Percentiles rank a stretch among this genome's conserved stretches.
Evolutionary conservation across 2,329 filamentous ascomycete species (phyloP).

Genomic region (Coniochaeta hoffmannii): DNA sequence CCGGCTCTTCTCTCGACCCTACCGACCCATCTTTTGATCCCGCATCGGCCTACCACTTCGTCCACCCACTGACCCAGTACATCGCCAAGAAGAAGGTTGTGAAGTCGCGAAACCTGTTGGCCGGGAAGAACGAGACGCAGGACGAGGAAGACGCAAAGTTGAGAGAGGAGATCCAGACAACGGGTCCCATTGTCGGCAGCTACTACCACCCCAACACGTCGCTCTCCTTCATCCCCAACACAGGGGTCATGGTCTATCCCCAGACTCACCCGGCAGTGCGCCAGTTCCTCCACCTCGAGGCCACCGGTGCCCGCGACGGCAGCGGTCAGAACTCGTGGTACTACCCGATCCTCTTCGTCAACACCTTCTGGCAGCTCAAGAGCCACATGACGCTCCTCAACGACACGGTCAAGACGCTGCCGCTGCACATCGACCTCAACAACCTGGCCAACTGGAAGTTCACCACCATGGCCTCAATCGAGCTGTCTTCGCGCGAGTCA

Average conservation of each 20-base stretch:
- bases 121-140: constrained; percentile 33
- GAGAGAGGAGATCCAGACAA: constrained; percentile 41
- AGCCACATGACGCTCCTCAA: constrained; percentile 89
- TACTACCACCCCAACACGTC: constrained; percentile 97
- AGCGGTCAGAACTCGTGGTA: constrained; percentile 91
- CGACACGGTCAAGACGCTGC: constrained; percentile 74
- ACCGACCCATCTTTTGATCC: constrained; percentile 63
- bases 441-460: constrained; percentile 89
- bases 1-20: constrained; percentile 72
- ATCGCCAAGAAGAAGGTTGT: constrained; percentile 81
- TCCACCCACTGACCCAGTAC: constrained; percentile 81
- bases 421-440: constrained; percentile 75
- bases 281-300: constrained; percentile 73
- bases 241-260: constrained; percentile 61
- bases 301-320: constrained; percentile 72
- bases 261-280: constrained; percentile 65
- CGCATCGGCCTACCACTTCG: constrained; percentile 72
- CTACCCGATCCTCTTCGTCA: constrained; percentile 80
- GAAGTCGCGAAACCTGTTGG: constrained; percentile 85
- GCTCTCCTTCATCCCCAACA: constrained; percentile 76
- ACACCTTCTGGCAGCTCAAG: constrained; percentile 95
- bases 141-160: constrained; percentile 45
- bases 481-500: constrained; percentile 79
- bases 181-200: constrained; percentile 65
- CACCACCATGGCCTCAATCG: constrained; percentile 72